Percentiles rank a stretch among this genome's conserved stretches.
phyloP scores from a whole-genome alignment of 2,329 filamentous ascomycete genomes.

The Apiospora phragmitis region DNA sequence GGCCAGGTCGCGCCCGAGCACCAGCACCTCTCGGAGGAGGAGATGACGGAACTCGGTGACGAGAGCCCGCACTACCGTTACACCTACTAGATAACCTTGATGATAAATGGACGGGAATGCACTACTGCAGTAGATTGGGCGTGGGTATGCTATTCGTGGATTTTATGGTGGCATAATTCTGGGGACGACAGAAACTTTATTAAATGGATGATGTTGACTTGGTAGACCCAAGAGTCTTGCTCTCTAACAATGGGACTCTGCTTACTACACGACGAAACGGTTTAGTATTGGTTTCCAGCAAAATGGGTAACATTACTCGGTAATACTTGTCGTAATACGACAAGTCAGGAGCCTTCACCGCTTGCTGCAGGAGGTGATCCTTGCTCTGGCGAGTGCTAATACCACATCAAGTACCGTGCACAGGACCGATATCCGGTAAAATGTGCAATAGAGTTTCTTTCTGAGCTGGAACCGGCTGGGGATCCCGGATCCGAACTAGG shows the following conservation, averaged over 20 bases:
- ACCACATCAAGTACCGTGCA: neutral
- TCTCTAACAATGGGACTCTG: neutral
- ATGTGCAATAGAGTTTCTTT: neutral
- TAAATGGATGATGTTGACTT: neutral
- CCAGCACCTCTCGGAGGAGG: slow-evolving; percentile 43
- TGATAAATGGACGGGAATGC: neutral
- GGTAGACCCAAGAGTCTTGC: neutral
- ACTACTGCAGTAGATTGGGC: neutral
- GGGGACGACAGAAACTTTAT: neutral
- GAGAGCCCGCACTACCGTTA: slow-evolving; percentile 52
- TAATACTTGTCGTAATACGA: neutral
- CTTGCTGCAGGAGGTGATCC: neutral
- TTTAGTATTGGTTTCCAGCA: neutral
- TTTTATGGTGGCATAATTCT: neutral
- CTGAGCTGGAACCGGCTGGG: neutral
- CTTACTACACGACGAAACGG: neutral
- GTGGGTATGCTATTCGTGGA: neutral
- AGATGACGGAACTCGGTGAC: slow-evolving; percentile 51
- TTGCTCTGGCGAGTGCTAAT: neutral
- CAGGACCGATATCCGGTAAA: neutral
- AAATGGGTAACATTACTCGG: neutral
- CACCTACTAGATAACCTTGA: slow-evolving; percentile 32
- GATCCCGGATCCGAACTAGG: neutral
- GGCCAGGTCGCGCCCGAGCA: slow-evolving; percentile 41
- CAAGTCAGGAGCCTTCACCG: neutral